Conservation (phyloP, 1,139 yeast genomes). For the Yamadazyma epiphylla region DNA sequence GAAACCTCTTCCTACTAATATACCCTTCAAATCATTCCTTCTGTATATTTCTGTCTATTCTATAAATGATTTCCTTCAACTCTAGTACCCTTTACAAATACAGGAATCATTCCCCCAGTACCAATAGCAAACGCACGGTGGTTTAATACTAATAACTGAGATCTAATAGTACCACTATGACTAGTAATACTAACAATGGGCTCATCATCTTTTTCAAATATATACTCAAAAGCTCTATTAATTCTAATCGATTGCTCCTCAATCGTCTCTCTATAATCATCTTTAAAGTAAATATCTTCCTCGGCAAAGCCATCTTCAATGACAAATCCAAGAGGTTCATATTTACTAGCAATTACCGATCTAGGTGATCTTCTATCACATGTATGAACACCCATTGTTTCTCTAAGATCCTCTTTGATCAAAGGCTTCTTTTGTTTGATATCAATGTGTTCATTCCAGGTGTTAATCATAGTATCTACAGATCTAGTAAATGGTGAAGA, state of each 20-base stretch:
- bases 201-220: conserved; percentile 27
- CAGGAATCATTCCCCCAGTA: conserved; percentile 45
- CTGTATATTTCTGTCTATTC: too few relatives aligned
- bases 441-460: conserved; percentile 30
- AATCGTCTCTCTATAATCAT: conserved; percentile 37
- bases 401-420: conserved; percentile 40
- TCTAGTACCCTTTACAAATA: conserved; percentile 30
- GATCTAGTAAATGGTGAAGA: conserved; percentile 37
- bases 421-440: conserved; percentile 22
- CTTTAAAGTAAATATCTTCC: conserved; percentile 35
- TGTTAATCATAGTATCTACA: conserved; percentile 31
- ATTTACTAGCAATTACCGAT: conserved; percentile 26
- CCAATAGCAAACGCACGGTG: conserved; percentile 41
- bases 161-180: conserved; percentile 39
- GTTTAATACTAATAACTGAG: conserved; percentile 38
- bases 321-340: conserved; percentile 24
- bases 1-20: too few relatives aligned
- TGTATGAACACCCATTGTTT: conserved; percentile 42
- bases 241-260: conserved; percentile 39
- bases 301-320: conserved; percentile 40
- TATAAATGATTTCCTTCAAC: too few relatives aligned
- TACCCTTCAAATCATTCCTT: too few relatives aligned
- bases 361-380: conserved; percentile 42
- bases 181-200: conserved; percentile 22
- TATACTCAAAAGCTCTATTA: conserved; percentile 31